Evolutionary conservation across 2,329 filamentous ascomycete genomes (phyloP).

Genomic region (Eutypa lata): DNA sequence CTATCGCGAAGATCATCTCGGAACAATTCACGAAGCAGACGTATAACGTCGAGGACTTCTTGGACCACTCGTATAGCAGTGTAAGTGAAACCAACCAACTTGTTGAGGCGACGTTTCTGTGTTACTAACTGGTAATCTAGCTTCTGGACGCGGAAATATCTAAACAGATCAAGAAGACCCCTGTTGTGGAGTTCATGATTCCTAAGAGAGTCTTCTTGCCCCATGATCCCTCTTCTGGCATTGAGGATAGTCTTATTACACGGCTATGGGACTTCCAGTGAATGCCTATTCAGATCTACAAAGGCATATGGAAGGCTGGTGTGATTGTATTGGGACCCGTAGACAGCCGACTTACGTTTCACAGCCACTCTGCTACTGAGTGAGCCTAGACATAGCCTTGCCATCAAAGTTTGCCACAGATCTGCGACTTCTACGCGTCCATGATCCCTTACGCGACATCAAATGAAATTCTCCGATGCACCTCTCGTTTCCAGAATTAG

Average conservation of each 20-base stretch:
- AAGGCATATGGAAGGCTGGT: neutral
- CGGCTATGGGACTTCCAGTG: constrained; percentile 59
- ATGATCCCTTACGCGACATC: neutral
- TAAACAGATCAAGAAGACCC: constrained; percentile 80
- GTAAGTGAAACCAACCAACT: constrained; percentile 47
- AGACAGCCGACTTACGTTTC: neutral
- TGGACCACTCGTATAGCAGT: constrained; percentile 87
- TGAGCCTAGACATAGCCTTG: neutral
- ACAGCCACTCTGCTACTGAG: neutral
- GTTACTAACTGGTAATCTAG: constrained; percentile 41
- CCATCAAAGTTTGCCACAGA: neutral
- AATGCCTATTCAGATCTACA: constrained; percentile 5
- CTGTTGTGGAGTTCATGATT: constrained; percentile 91
- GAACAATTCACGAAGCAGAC: constrained; percentile 96
- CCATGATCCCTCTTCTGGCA: constrained; percentile 43
- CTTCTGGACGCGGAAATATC: constrained; percentile 80
- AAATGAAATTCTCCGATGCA: neutral
- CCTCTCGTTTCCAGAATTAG: neutral
- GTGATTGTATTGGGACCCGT: neutral
- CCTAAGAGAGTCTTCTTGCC: constrained; percentile 75
- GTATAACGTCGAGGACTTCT: constrained; percentile 95
- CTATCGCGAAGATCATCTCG: constrained; percentile 86
- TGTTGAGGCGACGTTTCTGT: neutral
- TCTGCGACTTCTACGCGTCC: neutral
- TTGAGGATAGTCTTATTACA: constrained; percentile 54